Evolutionary conservation across 257 asterid species (phyloP), one percentile per base, ranked within the genome.

Genomic region (Solanum peruvianum): DNA sequence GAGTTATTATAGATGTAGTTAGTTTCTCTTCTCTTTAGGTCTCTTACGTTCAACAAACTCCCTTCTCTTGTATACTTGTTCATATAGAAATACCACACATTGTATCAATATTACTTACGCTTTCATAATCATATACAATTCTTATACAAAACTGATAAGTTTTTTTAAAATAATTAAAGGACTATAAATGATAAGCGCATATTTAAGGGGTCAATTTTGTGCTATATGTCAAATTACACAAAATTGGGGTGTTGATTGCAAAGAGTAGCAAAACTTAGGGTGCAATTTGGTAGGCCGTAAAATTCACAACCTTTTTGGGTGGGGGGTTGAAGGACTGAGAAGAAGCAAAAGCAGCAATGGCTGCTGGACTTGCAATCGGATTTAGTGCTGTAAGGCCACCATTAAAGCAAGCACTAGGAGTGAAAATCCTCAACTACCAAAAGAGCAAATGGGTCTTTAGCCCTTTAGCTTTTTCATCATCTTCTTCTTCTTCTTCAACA

Each of bases 391-490:
- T 82, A 23, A 27, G 76, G 80, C 73, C 88, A 73, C 52, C 52
- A 39, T 73, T 73, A 39, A 73, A 73, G 16, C 58, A 90, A 86
- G 66, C 88, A 78, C 31, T 88, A 41, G 89, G 89, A n/a, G 60
- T 87, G 66, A 69, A 89, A 21, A 14, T 87, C 44, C 85, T 91
- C 67, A 45, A 86, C 60, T 71, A 89, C 52, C 70, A 13, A 52
- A 85, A 76, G 29, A 35, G 60, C 16, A 89, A 85, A 66, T 88
- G 87, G 66, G 69, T 86, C 2, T 83, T 88, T 87, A 82, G 84
- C 14, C 89, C 91, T 25, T 91, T 89, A 56, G 88, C 91, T 83
- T 92, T 90, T 33, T 89, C 91, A 67, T 90, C 93, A 8, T 91
- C 95, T 13, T 77, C 94, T 31, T 49, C 93, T 5, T 33, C 87